These are phyloP conservation scores for Leccinum disarticulatum DNA, from an alignment of 768 basidiomycete species.

Conservation along the genomic window DNA sequence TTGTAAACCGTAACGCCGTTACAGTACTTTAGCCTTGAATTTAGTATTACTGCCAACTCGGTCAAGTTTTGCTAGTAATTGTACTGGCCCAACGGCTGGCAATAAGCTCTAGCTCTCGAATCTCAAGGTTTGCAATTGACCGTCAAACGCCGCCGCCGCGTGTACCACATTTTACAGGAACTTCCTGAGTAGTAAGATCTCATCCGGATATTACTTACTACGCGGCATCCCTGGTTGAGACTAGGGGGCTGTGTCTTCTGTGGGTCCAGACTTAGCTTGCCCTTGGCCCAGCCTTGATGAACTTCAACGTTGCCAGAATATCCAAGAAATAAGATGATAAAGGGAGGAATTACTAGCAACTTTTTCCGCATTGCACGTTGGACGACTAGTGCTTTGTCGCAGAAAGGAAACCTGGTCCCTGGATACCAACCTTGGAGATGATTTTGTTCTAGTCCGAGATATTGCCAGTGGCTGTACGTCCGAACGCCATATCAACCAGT, in stretches of 20 bases:
- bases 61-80: too few species aligned
- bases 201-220: neutral
- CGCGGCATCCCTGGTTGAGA: neutral
- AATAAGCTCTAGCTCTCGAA: too few species aligned
- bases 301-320: neutral
- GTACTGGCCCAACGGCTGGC: too few species aligned
- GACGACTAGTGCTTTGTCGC: neutral
- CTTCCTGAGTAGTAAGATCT: neutral
- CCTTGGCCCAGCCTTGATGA: neutral
- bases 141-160: neutral
- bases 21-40: too few species aligned
- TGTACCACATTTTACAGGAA: neutral
- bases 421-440: neutral
- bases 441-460: neutral
- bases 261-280: neutral
- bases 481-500: neutral
- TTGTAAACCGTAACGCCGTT: too few species aligned
- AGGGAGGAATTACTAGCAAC: too few species aligned
- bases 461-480: neutral
- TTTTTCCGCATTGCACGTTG: neutral
- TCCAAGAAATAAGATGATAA: neutral
- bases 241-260: neutral
- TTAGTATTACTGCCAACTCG: too few species aligned
- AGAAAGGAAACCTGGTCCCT: neutral
- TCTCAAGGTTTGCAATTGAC: neutral